phyloP scores from a whole-genome alignment of 1,139 yeast genomes.

The Candida sp. region DNA sequence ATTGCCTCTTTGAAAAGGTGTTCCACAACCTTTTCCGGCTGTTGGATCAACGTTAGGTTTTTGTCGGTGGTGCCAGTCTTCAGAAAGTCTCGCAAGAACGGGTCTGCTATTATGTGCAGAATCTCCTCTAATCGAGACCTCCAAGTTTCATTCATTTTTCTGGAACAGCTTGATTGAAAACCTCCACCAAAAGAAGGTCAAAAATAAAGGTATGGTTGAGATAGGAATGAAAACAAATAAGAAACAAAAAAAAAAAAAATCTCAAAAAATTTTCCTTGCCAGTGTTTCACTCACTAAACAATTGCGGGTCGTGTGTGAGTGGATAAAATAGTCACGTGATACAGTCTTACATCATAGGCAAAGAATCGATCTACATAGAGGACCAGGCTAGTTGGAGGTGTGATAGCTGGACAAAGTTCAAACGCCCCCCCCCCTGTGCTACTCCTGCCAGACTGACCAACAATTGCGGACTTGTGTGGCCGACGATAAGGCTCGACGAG shows the following conservation, averaged over 20 bases:
- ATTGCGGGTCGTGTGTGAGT: background rate
- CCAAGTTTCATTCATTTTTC: slow-evolving; percentile 11
- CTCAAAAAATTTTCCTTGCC: background rate
- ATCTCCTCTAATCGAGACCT: slow-evolving; percentile 15
- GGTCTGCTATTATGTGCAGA: slow-evolving; percentile 17
- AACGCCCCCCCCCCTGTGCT: no score
- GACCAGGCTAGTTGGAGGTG: no score
- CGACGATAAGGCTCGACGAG: background rate
- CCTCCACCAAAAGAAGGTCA: background rate
- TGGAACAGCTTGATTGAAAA: background rate
- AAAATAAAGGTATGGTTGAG: background rate
- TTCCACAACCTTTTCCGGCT: slow-evolving; percentile 10
- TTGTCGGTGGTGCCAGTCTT: slow-evolving; percentile 9
- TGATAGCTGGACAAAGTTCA: no score
- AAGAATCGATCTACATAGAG: no score
- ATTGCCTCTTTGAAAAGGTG: slow-evolving; percentile 15
- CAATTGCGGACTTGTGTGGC: no score
- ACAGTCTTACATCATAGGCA: no score
- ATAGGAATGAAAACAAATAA: background rate
- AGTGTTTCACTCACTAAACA: background rate
- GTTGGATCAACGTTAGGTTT: slow-evolving; percentile 8
- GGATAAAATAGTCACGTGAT: background rate
- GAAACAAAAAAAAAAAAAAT: background rate
- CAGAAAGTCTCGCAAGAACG: slow-evolving; percentile 13
- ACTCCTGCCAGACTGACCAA: no score